Base-by-base conservation (phyloP, 352 stramenopile genomes). In the Globisporangium paroecandrum region DNA sequence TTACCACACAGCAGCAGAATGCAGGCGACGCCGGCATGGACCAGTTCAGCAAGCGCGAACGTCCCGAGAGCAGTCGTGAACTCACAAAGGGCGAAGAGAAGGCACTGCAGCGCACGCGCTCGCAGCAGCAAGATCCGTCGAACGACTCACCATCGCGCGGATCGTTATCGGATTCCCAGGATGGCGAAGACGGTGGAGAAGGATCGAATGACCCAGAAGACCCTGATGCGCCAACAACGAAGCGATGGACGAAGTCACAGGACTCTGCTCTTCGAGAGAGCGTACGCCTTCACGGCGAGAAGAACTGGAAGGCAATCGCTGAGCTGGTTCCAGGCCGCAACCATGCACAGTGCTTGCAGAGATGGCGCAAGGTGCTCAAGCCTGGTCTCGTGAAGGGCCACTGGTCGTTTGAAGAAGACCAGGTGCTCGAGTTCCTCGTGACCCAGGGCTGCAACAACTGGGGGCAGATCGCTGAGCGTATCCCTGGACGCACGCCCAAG, bases 341-440 rank as follows among this genome's bases (percentile, higher is more conserved):
- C 68, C 89, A 96, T 67, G 87, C 88, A 4, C 90, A 97, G 74
- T 97, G 90, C 56, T 72, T 96, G 58, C 90, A 97, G 72, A 83
- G 90, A 36, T 97, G 90, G 90, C 85, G 89, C 43, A 97, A 97
- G 72, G 89, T 99, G 53, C 84, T 99, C 38, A 97, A 97, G 70
- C 95, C 96, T 13, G 96, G 95, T 41, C 80, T 99, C 5, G 91
- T 98, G 38, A 99, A 99, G 74, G 94, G 94, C 55, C 93, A 97
- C 62, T 99, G 96, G 96, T 97, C 86, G 36, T 94, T 96, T 64
- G 90, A 98, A 71, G 96, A 99, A 69, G 96, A 99, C 77, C 81
- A 94, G 51, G 93, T 98, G 57, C 90, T 98, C 10, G 87, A 96
- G 62, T 91, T 93, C 68, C 75, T 95, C 25, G 90, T 98, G 49